phyloP scores from a whole-genome alignment of 2,329 filamentous ascomycete genomes.

The Plenodomus lindquistii region DNA sequence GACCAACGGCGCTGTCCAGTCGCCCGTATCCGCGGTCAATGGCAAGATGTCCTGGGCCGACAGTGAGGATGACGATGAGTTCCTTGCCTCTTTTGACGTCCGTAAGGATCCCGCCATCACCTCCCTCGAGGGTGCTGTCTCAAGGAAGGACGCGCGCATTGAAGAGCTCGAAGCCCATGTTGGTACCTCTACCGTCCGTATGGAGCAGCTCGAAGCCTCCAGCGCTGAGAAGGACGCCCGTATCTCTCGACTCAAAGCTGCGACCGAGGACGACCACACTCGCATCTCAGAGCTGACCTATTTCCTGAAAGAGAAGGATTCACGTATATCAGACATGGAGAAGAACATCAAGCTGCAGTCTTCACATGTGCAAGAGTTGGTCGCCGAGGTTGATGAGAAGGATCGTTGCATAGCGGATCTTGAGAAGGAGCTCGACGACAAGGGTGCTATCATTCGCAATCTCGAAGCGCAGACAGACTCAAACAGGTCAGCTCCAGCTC shows the following conservation, averaged over 20 bases:
- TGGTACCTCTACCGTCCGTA: slow-evolving; percentile 8
- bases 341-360: slow-evolving; percentile 5
- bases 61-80: slow-evolving; percentile 22
- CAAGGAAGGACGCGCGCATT: slow-evolving; percentile 10
- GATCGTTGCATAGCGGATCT: slow-evolving; percentile 15
- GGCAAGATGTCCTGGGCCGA: slow-evolving; percentile 22
- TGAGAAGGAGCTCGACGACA: slow-evolving; percentile 14
- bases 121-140: slow-evolving; percentile 1
- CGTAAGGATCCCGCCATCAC: background rate
- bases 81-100: slow-evolving; percentile 7
- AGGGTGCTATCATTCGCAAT: slow-evolving; percentile 6
- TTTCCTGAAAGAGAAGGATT: slow-evolving; percentile 1
- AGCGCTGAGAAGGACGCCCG: slow-evolving; percentile 4
- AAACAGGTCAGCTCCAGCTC: background rate
- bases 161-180: slow-evolving; percentile 14
- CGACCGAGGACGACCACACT: slow-evolving; percentile 1
- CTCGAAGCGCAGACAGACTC: slow-evolving; percentile 7
- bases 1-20: slow-evolving; percentile 1
- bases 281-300: slow-evolving; percentile 2
- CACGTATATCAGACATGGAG: slow-evolving; percentile 6
- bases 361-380: slow-evolving; percentile 16
- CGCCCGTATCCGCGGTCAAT: background rate
- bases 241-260: background rate
- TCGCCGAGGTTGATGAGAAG: slow-evolving; percentile 19
- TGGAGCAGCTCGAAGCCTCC: slow-evolving; percentile 12